These are phyloP conservation scores for Speleostelium caveatum DNA, from an alignment of 78 protist species.

Conservation along the genomic window DNA sequence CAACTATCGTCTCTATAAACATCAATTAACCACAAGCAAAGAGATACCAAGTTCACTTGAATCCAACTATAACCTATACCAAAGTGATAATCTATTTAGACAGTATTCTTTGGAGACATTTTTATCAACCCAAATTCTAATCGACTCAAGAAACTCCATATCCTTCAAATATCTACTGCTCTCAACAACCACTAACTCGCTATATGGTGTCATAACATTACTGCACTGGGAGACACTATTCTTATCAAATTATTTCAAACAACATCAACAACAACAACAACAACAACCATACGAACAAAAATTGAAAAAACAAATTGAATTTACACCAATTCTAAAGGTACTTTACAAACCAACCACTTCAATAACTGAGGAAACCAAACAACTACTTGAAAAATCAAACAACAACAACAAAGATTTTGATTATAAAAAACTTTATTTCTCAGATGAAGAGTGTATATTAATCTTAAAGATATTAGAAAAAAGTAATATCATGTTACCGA, in stretches of 20 bases:
- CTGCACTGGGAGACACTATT: slow-evolving; percentile 56
- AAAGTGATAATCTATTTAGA: slow-evolving; percentile 6
- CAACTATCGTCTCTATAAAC: slow-evolving; percentile 40
- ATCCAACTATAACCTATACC: neutral
- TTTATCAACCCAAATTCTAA: slow-evolving; percentile 26
- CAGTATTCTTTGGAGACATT: slow-evolving; percentile 29
- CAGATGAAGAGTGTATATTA: neutral
- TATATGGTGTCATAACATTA: slow-evolving; percentile 2
- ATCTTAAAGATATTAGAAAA: no score
- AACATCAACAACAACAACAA: neutral
- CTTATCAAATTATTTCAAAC: neutral
- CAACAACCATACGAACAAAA: no score
- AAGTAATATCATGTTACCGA: no score
- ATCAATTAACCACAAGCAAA: slow-evolving; percentile 10
- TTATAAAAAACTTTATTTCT: no score
- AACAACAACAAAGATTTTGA: neutral
- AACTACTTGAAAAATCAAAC: neutral
- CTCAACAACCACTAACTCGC: neutral
- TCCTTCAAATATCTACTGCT: slow-evolving; percentile 12
- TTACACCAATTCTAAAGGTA: neutral
- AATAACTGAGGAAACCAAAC: no score
- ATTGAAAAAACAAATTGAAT: no score
- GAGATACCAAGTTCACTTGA: neutral
- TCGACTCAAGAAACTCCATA: neutral
- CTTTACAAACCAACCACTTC: neutral